Conservation (phyloP, 2,329 filamentous ascomycete species). For the Mycosphaerella arachidis region DNA sequence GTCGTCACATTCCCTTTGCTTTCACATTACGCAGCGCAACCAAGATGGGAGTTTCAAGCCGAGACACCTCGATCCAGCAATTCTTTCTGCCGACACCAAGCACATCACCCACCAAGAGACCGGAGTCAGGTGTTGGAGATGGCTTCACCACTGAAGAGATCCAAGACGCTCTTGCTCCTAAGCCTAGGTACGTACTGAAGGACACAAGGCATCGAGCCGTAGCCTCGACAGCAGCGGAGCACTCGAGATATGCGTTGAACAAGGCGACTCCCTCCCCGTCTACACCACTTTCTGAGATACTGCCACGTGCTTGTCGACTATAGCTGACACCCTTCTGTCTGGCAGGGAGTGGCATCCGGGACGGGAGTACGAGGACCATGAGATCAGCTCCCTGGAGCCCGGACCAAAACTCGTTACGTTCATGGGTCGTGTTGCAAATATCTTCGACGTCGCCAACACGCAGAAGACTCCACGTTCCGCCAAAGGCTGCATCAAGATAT, state of each 20-base stretch:
- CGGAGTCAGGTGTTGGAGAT: slow-evolving; percentile 37
- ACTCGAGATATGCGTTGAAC: too few species aligned
- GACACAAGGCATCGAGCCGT: too few species aligned
- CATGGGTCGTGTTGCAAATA: slow-evolving; percentile 54
- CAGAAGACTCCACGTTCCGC: slow-evolving; percentile 44
- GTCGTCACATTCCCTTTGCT: neutral
- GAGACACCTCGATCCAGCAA: slow-evolving; percentile 38
- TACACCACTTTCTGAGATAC: too few species aligned
- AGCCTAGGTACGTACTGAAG: neutral
- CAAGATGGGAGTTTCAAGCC: slow-evolving; percentile 11
- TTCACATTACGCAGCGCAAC: neutral
- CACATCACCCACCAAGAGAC: slow-evolving; percentile 22
- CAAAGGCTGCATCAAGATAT: slow-evolving; percentile 50
- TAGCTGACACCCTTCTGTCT: too few species aligned
- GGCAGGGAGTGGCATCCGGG: slow-evolving; percentile 43
- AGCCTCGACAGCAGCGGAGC: too few species aligned
- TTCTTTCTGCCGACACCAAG: slow-evolving; percentile 36
- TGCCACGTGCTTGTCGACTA: too few species aligned
- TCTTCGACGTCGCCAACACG: slow-evolving; percentile 43
- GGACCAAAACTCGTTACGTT: slow-evolving; percentile 51
- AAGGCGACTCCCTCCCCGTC: too few species aligned
- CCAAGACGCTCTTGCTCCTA: slow-evolving; percentile 25
- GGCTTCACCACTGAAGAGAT: slow-evolving; percentile 51
- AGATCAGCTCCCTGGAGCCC: slow-evolving; percentile 46
- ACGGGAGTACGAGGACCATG: slow-evolving; percentile 42